phyloP scores from a whole-genome alignment of 257 asterid genomes.

The Oldenlandia corymbosa region DNA sequence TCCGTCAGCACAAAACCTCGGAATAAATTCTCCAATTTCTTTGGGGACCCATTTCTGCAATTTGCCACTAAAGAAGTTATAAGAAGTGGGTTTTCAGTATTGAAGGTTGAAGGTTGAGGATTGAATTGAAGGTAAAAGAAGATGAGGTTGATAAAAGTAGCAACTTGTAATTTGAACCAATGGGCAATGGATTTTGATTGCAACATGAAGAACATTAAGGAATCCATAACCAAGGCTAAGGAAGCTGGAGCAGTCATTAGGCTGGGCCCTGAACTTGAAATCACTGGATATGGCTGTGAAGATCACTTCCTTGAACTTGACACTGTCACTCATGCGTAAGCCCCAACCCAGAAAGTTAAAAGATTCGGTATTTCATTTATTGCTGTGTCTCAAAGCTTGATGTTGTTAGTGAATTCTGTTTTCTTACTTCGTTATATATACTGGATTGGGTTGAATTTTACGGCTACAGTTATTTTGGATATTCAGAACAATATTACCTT shows the following conservation, averaged over 20 bases:
- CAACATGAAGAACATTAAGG: slow-evolving; percentile 76
- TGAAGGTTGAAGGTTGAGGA: not conserved
- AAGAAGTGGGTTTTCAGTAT: too few species aligned
- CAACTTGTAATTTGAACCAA: slow-evolving; percentile 90
- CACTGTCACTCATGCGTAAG: slow-evolving; percentile 87
- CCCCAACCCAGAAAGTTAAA: not conserved
- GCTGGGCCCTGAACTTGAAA: slow-evolving; percentile 97
- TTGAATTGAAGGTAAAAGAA: slow-evolving; percentile 11
- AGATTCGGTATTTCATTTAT: not conserved
- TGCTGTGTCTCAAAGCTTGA: not conserved
- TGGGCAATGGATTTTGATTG: slow-evolving; percentile 99
- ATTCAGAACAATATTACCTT: too few species aligned
- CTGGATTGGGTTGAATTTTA: too few species aligned
- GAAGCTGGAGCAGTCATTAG: slow-evolving; percentile 80
- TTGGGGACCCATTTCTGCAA: not conserved
- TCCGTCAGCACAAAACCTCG: not conserved
- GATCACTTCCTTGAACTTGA: slow-evolving; percentile 94
- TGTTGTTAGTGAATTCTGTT: slow-evolving; percentile 1
- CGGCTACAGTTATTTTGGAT: too few species aligned
- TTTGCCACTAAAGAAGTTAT: not conserved
- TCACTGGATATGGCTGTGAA: slow-evolving; percentile 96
- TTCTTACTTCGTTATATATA: not conserved
- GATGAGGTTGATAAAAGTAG: slow-evolving; percentile 91
- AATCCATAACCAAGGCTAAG: slow-evolving; percentile 74
- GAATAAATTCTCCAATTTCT: not conserved